A percentile compares a stretch with the other conserved stretches of the same genome.
Evolutionary conservation across 108 stramenopile genomes (phyloP).

Genomic region (Nitzschia palea): DNA sequence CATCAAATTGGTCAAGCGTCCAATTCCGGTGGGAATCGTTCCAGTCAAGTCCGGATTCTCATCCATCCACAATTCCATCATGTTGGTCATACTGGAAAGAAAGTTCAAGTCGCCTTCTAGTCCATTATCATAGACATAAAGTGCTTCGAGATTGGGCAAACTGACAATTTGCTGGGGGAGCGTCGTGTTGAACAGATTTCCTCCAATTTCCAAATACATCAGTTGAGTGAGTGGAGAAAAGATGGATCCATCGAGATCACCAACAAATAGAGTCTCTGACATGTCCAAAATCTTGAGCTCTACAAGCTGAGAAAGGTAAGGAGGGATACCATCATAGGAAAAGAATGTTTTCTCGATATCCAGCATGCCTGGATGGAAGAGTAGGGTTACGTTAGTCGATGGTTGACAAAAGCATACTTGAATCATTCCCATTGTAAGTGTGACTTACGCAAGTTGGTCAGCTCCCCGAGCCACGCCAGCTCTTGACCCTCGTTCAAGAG

Average conservation of each 20-base stretch:
- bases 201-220: slow-evolving; percentile 33
- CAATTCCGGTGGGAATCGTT: slow-evolving; percentile 55
- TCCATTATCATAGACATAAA: slow-evolving; percentile 32
- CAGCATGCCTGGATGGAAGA: neutral
- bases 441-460: slow-evolving; percentile 30
- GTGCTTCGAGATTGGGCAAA: slow-evolving; percentile 30
- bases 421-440: too few relatives aligned
- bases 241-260: slow-evolving; percentile 10
- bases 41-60: slow-evolving; percentile 25
- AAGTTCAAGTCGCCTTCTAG: slow-evolving; percentile 22
- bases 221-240: slow-evolving; percentile 10
- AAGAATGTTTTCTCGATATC: slow-evolving; percentile 23
- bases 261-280: slow-evolving; percentile 2
- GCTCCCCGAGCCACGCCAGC: slow-evolving; percentile 39
- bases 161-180: slow-evolving; percentile 22
- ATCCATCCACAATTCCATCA: slow-evolving; percentile 43
- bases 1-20: slow-evolving; percentile 17
- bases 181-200: slow-evolving; percentile 25
- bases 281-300: slow-evolving; percentile 18
- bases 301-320: slow-evolving; percentile 23
- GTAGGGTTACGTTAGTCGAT: neutral
- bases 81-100: neutral
- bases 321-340: slow-evolving; percentile 26
- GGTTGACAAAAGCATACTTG: neutral
- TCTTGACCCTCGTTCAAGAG: slow-evolving; percentile 34